A percentile compares a stretch with the other conserved stretches of the same genome.
Evolutionary conservation across 163 green algal genomes (phyloP).

Genomic region (Scenedesmus sp.): DNA sequence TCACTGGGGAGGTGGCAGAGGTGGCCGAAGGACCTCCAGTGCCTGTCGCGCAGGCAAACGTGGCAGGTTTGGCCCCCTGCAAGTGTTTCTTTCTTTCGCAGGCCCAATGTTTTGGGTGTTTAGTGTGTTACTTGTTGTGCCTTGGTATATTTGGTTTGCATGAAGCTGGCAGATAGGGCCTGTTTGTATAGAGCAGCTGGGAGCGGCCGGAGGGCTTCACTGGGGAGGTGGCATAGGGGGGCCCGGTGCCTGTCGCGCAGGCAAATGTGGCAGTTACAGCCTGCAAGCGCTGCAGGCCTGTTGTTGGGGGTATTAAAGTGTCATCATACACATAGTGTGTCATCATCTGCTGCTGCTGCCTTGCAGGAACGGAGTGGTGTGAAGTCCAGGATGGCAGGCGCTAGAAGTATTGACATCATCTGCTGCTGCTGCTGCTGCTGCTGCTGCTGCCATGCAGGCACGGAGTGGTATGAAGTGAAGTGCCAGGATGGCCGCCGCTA

Average conservation of each 20-base stretch:
- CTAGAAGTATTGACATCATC: too few species aligned
- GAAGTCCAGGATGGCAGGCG: too few species aligned
- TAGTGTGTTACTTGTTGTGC: neutral
- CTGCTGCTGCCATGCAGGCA: constrained; percentile 63
- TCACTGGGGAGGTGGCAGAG: constrained; percentile 59
- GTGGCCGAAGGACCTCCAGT: neutral
- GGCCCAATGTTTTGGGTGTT: neutral
- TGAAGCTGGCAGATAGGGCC: neutral
- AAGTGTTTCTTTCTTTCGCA: too few species aligned
- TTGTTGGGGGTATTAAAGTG: too few species aligned
- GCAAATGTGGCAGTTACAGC: neutral
- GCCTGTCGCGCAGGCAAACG: neutral
- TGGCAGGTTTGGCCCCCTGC: neutral
- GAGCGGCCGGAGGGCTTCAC: constrained; percentile 75
- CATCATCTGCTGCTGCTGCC: too few species aligned
- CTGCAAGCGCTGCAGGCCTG: too few species aligned
- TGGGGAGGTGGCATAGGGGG: constrained; percentile 49
- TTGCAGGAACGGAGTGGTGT: too few species aligned
- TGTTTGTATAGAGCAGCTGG: constrained; percentile 74
- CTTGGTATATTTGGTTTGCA: neutral
- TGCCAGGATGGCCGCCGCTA: constrained; percentile 86
- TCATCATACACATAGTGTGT: too few species aligned
- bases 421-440: constrained; percentile 16
- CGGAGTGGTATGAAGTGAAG: constrained; percentile 85
- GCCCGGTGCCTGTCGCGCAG: neutral